These are phyloP conservation scores for Metarhizium sp. DNA, from an alignment of 2,329 filamentous ascomycete genomes.

Conservation along the genomic window DNA sequence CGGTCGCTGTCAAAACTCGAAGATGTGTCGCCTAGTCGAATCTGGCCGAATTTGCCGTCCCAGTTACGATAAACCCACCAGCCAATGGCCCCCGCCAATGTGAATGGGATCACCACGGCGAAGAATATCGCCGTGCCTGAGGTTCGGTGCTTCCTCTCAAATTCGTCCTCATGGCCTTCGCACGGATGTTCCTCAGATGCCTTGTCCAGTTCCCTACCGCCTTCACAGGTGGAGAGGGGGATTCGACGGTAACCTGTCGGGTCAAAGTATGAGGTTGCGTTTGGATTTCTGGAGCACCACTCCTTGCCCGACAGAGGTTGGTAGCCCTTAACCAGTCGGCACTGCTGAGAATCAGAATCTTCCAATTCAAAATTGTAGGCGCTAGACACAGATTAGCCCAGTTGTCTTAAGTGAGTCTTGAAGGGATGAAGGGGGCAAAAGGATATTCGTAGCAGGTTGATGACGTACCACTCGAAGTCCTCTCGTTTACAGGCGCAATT, in stretches of 20 bases:
- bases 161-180: constrained; percentile 74
- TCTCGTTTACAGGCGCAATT: constrained; percentile 77
- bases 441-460: neutral
- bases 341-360: constrained; percentile 63
- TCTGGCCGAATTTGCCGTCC: constrained; percentile 84
- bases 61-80: constrained; percentile 82
- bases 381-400: constrained; percentile 31
- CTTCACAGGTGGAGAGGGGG: constrained; percentile 77
- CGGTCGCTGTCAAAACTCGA: constrained; percentile 56
- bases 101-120: constrained; percentile 68
- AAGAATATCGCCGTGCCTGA: constrained; percentile 75
- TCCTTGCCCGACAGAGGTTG: constrained; percentile 42
- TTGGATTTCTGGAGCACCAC: constrained; percentile 51
- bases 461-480: constrained; percentile 79
- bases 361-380: constrained; percentile 90
- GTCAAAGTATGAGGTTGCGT: constrained; percentile 69
- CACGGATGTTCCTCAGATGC: constrained; percentile 49
- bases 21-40: constrained; percentile 69
- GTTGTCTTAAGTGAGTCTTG: neutral
- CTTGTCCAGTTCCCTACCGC: constrained; percentile 67
- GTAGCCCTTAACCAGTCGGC: constrained; percentile 66
- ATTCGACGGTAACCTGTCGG: constrained; percentile 84
- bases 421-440: neutral
- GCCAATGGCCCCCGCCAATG: constrained; percentile 60
- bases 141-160: constrained; percentile 57